Conservation (phyloP, 306 rosid species). For the Leucaena leucocephala region DNA sequence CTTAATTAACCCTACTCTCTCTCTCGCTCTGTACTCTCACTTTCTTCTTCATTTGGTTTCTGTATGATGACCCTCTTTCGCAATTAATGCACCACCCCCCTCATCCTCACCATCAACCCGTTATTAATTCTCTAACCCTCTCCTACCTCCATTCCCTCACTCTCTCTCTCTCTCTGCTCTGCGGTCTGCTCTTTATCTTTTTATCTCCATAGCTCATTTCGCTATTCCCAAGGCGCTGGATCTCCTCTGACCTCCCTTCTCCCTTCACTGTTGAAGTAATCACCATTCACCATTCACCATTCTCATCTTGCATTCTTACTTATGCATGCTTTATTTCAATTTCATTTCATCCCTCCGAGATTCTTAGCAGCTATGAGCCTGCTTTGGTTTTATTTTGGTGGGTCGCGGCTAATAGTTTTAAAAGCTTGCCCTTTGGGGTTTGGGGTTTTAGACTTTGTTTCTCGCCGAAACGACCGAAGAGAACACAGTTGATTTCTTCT, state of each 20-base stretch:
- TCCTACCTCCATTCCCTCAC: not conserved
- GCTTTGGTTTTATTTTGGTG: constrained; percentile 2
- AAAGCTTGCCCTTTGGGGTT: not conserved
- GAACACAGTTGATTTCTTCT: not conserved
- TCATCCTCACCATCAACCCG: constrained; percentile 14
- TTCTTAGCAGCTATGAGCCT: not conserved
- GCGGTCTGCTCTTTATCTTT: constrained; percentile 1
- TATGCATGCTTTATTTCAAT: constrained; percentile 14
- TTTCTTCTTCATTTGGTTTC: not conserved
- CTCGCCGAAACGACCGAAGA: not conserved
- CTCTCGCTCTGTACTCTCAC: not conserved
- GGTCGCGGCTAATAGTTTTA: not conserved
- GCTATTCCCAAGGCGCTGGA: constrained; percentile 42
- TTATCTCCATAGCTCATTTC: constrained; percentile 10
- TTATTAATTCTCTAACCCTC: constrained; percentile 38
- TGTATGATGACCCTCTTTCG: constrained; percentile 40
- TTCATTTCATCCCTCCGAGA: not conserved
- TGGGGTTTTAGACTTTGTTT: not conserved
- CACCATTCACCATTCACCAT: not conserved
- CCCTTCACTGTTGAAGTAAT: not conserved
- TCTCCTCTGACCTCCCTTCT: not conserved
- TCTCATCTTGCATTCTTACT: constrained; percentile 5
- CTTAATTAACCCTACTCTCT: not conserved
- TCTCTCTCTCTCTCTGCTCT: not conserved
- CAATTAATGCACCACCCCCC: constrained; percentile 63